phyloP scores from a whole-genome alignment of 805 yeast genomes.

The Cyberlindnera americana region DNA sequence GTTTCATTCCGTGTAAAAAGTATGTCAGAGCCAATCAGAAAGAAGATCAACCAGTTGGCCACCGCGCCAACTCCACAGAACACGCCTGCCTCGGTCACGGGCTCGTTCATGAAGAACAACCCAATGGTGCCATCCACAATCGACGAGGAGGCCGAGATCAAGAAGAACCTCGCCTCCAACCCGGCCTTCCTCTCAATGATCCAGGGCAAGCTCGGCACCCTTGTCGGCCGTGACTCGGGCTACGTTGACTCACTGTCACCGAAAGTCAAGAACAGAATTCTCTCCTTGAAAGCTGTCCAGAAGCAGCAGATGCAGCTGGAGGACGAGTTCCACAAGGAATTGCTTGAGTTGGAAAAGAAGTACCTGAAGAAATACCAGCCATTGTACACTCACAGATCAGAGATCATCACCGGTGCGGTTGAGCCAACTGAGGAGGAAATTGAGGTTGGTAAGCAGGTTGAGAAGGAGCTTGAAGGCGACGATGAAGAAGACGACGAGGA shows the following conservation, averaged over 20 bases:
- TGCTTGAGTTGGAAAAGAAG: conserved; percentile 81
- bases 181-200: conserved; percentile 85
- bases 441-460: conserved; percentile 69
- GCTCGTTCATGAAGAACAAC: conserved; percentile 63
- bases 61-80: conserved; percentile 98
- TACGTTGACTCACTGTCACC: conserved; percentile 76
- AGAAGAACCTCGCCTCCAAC: conserved; percentile 58
- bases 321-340: conserved; percentile 86
- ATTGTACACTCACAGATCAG: conserved; percentile 66
- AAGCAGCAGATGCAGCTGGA: conserved; percentile 76
- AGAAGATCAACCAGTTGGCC: conserved; percentile 69
- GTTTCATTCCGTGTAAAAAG: too few species aligned
- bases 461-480: conserved; percentile 50
- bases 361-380: conserved; percentile 72
- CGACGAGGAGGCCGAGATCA: conserved; percentile 45
- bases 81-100: conserved; percentile 87
- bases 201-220: conserved; percentile 79
- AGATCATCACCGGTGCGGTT: conserved; percentile 63
- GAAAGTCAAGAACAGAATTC: conserved; percentile 68
- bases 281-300: conserved; percentile 80
- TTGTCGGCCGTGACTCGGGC: conserved; percentile 85
- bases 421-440: conserved; percentile 82
- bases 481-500: conserved; percentile 33
- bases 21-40: conserved; percentile 89
- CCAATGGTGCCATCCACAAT: conserved; percentile 63